These are phyloP conservation scores for Annulohypoxylon moriforme DNA, from an alignment of 495 filamentous ascomycete species.

Conservation along the genomic window DNA sequence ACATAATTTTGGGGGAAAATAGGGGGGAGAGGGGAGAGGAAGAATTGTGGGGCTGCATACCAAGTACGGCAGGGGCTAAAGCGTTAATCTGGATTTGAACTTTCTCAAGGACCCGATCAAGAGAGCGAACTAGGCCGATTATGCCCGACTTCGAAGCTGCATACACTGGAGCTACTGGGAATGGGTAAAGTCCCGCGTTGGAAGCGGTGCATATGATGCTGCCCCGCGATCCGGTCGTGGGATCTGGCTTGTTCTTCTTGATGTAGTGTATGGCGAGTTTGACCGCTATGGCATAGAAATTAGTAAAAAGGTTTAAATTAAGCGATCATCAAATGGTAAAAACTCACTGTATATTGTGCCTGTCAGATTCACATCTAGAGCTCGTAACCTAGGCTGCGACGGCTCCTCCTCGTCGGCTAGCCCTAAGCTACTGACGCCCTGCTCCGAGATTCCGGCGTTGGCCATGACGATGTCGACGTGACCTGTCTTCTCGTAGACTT, in stretches of 20 bases:
- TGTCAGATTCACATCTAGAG: slow-evolving; percentile 61
- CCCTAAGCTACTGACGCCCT: slow-evolving; percentile 49
- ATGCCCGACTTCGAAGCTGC: slow-evolving; percentile 63
- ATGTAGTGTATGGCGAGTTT: slow-evolving; percentile 66
- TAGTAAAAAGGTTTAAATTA: neutral
- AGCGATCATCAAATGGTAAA: neutral
- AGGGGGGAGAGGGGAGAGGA: slow-evolving; percentile 1
- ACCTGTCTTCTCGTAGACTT: slow-evolving; percentile 52
- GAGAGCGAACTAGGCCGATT: slow-evolving; percentile 63
- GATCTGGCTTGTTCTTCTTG: slow-evolving; percentile 54
- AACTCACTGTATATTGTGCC: slow-evolving; percentile 63
- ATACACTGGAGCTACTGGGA: slow-evolving; percentile 67
- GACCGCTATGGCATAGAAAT: slow-evolving; percentile 51
- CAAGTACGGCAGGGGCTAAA: slow-evolving; percentile 63
- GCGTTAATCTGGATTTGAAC: slow-evolving; percentile 65
- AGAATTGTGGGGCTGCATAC: slow-evolving; percentile 43
- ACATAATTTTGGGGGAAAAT: neutral
- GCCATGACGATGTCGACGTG: slow-evolving; percentile 65
- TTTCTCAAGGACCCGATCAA: slow-evolving; percentile 52
- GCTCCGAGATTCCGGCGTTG: slow-evolving; percentile 66
- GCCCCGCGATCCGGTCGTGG: slow-evolving; percentile 49
- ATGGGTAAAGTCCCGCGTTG: slow-evolving; percentile 67
- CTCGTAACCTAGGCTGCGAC: slow-evolving; percentile 53
- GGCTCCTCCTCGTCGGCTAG: slow-evolving; percentile 51
- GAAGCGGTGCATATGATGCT: slow-evolving; percentile 67